These are phyloP conservation scores for Erigeron philadelphicus DNA, from an alignment of 140 eudicot genomes.

Conservation along the genomic window DNA sequence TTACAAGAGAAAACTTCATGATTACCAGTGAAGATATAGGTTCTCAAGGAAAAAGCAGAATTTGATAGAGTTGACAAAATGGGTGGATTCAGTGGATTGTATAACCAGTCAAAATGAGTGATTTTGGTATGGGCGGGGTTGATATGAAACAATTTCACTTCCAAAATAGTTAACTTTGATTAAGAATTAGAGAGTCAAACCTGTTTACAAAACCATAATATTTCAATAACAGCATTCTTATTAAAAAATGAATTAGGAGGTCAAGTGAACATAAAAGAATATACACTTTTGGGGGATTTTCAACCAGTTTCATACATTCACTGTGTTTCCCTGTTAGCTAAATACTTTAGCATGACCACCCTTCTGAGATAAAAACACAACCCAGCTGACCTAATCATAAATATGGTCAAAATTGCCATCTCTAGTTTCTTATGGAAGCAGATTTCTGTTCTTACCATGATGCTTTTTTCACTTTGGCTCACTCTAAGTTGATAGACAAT, in stretches of 20 bases:
- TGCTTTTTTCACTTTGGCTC: conserved; percentile 66
- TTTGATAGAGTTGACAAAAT: conserved; percentile 12
- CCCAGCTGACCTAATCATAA: not conserved
- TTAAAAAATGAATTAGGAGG: not conserved
- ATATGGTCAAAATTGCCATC: conserved; percentile 12
- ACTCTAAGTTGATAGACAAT: conserved; percentile 79
- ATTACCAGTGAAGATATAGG: not conserved
- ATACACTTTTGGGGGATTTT: not conserved
- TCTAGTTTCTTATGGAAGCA: not conserved
- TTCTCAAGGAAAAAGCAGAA: not conserved
- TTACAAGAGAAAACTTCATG: conserved; percentile 11
- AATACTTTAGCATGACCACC: not conserved
- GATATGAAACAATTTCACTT: not conserved
- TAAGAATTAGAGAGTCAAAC: not conserved
- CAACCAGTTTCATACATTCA: not conserved
- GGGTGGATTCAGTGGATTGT: not conserved
- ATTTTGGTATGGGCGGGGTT: not conserved
- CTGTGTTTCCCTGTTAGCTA: not conserved
- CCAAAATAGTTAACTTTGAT: not conserved
- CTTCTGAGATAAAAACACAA: conserved; percentile 1
- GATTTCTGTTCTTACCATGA: conserved; percentile 53
- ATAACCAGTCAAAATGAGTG: not conserved
- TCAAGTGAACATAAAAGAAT: not conserved
- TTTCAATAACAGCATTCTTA: not conserved
- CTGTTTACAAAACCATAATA: not conserved